Evolutionary conservation across 495 filamentous ascomycete species (phyloP), one percentile per base, ranked within the genome.

Genomic region (Wilcoxina mikolae): DNA sequence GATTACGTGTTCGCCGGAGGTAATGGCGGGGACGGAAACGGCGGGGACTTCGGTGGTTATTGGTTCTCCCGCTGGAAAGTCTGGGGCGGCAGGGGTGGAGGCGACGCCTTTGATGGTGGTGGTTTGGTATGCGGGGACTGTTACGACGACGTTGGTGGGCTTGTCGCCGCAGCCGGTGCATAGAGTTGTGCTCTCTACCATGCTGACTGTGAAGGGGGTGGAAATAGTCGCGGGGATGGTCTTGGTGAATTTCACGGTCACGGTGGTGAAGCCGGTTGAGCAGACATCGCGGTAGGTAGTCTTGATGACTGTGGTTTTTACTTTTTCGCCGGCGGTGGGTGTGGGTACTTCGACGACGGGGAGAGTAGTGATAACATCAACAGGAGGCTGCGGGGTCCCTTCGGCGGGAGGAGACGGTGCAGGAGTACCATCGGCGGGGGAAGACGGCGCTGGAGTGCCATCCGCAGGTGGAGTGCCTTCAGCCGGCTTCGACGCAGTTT

Each of bases 231-330:
- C 27, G 1, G 50, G 50, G 31, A 53, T n/a, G 26, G 47, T 51
- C 47, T 27, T 31, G 23, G 47, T 51, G 26, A 51, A n/a, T n/a
- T 51, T 15, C 10, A n/a, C 33, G 24, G 28, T 53, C 18, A 23
- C 17, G 29, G 28, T 53, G 28, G 50, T 53, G 20, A 53, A 28
- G 17, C 50, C 50, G 33, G 50, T 53, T 11, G 50, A 31, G 28
- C 50, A 53, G 50, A 53, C 33, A 28, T 22, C 24, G 33, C 17
- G 20, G 50, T 53, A 53, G 33, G 17, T 25, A 23, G 50, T 53
- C n/a, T 53, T 41, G 28, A 53, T 53, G 9, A 53, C 50, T 3
- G 50, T 53, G 31, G 50, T 38, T 10, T 39, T 17, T n/a, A 53
- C 50, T n/a, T 10, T 3, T 18, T 53, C 50, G n/a, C 18, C 17